Evolutionary conservation across 2,329 filamentous ascomycete species (phyloP).

Genomic region (Xylariaceae sp.): DNA sequence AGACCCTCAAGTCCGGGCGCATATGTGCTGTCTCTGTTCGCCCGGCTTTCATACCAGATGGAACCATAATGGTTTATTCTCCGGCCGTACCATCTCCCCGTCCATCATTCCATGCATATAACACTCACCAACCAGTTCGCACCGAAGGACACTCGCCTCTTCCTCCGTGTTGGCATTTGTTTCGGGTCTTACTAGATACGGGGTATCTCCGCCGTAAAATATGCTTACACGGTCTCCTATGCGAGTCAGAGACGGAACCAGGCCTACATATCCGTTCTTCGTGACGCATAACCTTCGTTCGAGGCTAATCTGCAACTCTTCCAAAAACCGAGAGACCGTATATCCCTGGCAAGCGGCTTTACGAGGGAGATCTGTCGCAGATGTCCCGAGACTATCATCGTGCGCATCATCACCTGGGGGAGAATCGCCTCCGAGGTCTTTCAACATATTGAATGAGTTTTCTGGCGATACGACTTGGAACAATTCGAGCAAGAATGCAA

Average conservation of each 20-base stretch:
- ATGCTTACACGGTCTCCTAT: slow-evolving; percentile 9
- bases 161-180: not conserved
- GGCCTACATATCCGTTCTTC: slow-evolving; percentile 12
- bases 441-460: not conserved
- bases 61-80: slow-evolving; percentile 6
- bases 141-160: slow-evolving; percentile 2
- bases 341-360: not conserved
- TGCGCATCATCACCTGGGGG: not conserved
- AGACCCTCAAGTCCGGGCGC: not conserved
- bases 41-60: slow-evolving; percentile 2
- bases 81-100: slow-evolving; percentile 5
- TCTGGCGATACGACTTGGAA: slow-evolving; percentile 1
- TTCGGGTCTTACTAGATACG: slow-evolving; percentile 6
- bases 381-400: not conserved
- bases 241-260: slow-evolving; percentile 10
- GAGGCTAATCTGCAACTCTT: slow-evolving; percentile 10
- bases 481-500: not conserved
- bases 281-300: slow-evolving; percentile 9
- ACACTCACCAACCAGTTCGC: slow-evolving; percentile 14
- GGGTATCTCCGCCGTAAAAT: slow-evolving; percentile 8
- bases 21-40: not conserved
- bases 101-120: slow-evolving; percentile 16
- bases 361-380: not conserved
- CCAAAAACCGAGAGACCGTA: slow-evolving; percentile 5
- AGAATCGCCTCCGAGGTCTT: not conserved